Conservation (phyloP, 495 filamentous ascomycete species). For the Podospora didyma region DNA sequence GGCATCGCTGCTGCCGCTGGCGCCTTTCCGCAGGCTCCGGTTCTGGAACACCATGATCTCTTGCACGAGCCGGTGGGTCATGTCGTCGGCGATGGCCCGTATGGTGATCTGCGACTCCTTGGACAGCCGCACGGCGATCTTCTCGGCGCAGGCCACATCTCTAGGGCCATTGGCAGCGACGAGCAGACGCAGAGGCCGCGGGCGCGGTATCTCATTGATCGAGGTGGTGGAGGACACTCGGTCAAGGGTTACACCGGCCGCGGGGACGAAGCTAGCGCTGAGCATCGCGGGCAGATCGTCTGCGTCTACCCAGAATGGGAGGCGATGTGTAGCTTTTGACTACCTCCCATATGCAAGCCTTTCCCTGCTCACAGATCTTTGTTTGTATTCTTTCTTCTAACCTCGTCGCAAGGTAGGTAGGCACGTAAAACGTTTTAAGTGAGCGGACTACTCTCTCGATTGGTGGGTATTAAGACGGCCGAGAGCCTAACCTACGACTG, state of each 20-base stretch:
- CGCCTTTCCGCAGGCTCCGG: slow-evolving; percentile 26
- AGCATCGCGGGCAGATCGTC: background rate
- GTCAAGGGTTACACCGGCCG: slow-evolving; percentile 3
- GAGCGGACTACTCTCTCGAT: too few relatives aligned
- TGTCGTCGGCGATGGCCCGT: slow-evolving; percentile 51
- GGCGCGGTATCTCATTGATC: slow-evolving; percentile 37
- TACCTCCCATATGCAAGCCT: too few relatives aligned
- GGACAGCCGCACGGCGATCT: slow-evolving; percentile 51
- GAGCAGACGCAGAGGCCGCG: slow-evolving; percentile 44
- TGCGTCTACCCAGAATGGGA: background rate
- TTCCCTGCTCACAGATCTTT: too few relatives aligned
- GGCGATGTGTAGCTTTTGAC: background rate
- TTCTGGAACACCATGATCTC: slow-evolving; percentile 50
- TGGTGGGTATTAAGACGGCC: too few relatives aligned
- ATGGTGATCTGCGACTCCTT: slow-evolving; percentile 52
- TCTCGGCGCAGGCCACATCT: slow-evolving; percentile 49
- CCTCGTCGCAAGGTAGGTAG: too few relatives aligned
- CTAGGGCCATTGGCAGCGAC: slow-evolving; percentile 49
- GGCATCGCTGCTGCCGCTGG: slow-evolving; percentile 21
- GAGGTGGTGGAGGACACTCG: slow-evolving; percentile 29
- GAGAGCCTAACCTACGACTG: too few relatives aligned
- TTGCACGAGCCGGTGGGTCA: slow-evolving; percentile 47
- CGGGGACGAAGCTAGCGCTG: background rate
- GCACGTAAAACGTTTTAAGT: too few relatives aligned
- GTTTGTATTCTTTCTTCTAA: too few relatives aligned